A percentile compares a stretch with the other conserved stretches of the same genome.
These are phyloP conservation scores for Pleurotus cornucopiae DNA, from an alignment of 768 basidiomycete species.

Conservation along the genomic window DNA sequence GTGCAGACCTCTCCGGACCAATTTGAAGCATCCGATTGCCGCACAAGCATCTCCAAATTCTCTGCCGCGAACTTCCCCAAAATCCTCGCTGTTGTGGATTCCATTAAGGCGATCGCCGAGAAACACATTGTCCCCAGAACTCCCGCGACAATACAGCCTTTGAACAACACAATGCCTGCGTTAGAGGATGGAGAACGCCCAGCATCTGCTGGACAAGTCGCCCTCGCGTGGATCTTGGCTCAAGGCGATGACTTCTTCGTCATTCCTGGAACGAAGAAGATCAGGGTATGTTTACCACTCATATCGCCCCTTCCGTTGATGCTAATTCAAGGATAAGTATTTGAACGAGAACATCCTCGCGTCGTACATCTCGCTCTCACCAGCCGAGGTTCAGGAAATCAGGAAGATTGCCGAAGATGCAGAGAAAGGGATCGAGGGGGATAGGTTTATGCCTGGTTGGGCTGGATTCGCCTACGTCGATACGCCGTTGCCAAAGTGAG, in stretches of 20 bases:
- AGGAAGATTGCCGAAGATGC: slow-evolving; percentile 30
- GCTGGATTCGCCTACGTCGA: slow-evolving; percentile 10
- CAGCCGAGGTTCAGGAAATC: slow-evolving; percentile 33
- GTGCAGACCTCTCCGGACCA: slow-evolving; percentile 33
- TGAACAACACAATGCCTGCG: slow-evolving; percentile 17
- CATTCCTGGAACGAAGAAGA: slow-evolving; percentile 38
- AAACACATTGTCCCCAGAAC: slow-evolving; percentile 3
- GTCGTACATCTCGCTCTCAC: slow-evolving; percentile 23
- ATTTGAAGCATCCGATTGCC: slow-evolving; percentile 34
- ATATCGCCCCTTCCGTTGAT: slow-evolving; percentile 1
- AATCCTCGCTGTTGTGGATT: slow-evolving; percentile 31
- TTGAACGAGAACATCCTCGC: slow-evolving; percentile 44
- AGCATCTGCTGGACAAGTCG: slow-evolving; percentile 37
- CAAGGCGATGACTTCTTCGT: slow-evolving; percentile 38
- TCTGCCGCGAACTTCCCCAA: slow-evolving; percentile 40
- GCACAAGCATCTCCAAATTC: slow-evolving; percentile 23
- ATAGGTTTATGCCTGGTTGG: slow-evolving; percentile 21
- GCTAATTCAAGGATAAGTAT: slow-evolving; percentile 17
- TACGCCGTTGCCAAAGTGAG: slow-evolving; percentile 6
- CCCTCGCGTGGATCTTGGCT: slow-evolving; percentile 43
- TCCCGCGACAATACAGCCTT: too few relatives aligned
- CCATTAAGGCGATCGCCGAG: slow-evolving; percentile 26
- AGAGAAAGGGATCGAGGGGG: slow-evolving; percentile 20
- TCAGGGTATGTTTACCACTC: slow-evolving; percentile 20
- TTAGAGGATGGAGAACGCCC: too few relatives aligned